A percentile compares a stretch with the other conserved stretches of the same genome.
phyloP scores from a whole-genome alignment of 2,329 filamentous ascomycete genomes.

The Colletotrichum higginsianum region DNA sequence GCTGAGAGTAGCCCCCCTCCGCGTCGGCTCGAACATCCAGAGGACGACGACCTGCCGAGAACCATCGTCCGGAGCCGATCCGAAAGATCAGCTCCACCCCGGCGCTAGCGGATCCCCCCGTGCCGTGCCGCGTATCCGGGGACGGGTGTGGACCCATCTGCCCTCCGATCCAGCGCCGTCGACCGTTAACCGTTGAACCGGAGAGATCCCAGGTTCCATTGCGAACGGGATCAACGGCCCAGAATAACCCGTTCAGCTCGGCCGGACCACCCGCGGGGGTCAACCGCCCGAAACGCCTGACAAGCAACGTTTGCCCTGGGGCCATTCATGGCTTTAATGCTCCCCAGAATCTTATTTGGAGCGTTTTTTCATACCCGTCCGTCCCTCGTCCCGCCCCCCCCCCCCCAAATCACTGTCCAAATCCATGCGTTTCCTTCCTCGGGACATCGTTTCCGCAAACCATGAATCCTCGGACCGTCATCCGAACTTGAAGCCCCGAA shows the following conservation, averaged over 20 bases:
- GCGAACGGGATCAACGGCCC: not conserved
- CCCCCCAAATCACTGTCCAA: not conserved
- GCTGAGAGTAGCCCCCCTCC: not conserved
- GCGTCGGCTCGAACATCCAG: not conserved
- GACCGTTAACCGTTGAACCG: not conserved
- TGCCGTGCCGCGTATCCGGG: no score
- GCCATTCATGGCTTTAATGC: not conserved
- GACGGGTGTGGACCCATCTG: no score
- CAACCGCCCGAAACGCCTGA: not conserved
- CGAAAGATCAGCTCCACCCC: not conserved
- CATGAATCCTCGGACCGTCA: not conserved
- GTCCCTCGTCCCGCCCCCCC: not conserved
- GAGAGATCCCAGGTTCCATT: no score
- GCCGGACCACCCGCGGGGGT: not conserved
- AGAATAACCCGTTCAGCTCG: not conserved
- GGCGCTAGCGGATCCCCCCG: no score
- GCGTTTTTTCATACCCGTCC: not conserved
- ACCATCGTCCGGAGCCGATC: not conserved
- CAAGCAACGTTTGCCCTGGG: not conserved
- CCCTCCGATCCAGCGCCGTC: not conserved
- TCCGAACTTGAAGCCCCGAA: not conserved
- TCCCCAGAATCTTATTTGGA: conserved; percentile 1
- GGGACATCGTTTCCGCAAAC: not conserved
- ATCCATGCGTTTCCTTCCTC: not conserved
- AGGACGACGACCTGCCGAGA: not conserved